Evolutionary conservation across 106 monocot genomes (phyloP).

Genomic region (Allium cepa): DNA sequence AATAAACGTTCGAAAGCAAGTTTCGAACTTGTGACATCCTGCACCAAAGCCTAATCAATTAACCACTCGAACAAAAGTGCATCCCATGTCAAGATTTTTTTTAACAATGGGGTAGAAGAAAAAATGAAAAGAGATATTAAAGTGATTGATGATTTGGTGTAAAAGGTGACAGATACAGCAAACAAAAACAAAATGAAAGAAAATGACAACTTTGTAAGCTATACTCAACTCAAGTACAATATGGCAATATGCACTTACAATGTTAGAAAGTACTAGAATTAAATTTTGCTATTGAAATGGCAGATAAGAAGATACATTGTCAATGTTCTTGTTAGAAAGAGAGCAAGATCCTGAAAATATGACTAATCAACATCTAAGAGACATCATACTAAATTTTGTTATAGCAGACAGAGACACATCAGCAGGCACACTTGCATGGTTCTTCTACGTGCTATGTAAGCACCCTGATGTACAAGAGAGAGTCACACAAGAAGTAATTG

Average conservation of each 20-base stretch:
- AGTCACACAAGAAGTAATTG: slow-evolving; percentile 18
- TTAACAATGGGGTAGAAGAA: not conserved
- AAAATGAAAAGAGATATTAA: not conserved
- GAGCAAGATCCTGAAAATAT: slow-evolving; percentile 21
- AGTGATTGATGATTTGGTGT: slow-evolving; percentile 4
- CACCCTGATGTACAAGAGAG: not conserved
- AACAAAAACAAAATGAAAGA: not conserved
- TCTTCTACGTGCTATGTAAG: slow-evolving; percentile 8
- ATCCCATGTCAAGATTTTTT: too few relatives aligned
- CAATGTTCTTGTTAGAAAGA: slow-evolving; percentile 32
- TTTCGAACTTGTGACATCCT: too few relatives aligned
- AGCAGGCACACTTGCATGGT: slow-evolving; percentile 32
- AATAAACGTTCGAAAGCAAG: too few relatives aligned
- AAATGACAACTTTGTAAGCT: not conserved
- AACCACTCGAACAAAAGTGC: too few relatives aligned
- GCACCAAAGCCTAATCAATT: too few relatives aligned
- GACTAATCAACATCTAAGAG: slow-evolving; percentile 31
- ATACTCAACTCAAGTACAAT: too few relatives aligned
- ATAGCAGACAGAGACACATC: slow-evolving; percentile 62
- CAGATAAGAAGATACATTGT: slow-evolving; percentile 30
- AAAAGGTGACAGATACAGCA: not conserved
- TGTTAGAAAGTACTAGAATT: not conserved
- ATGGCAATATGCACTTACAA: not conserved
- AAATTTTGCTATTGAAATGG: not conserved
- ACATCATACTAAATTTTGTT: slow-evolving; percentile 48